Evolutionary conservation across 2,329 filamentous ascomycete genomes (phyloP), one percentile per base, ranked within the genome.

Genomic region (Microcyclospora tardicrescens): DNA sequence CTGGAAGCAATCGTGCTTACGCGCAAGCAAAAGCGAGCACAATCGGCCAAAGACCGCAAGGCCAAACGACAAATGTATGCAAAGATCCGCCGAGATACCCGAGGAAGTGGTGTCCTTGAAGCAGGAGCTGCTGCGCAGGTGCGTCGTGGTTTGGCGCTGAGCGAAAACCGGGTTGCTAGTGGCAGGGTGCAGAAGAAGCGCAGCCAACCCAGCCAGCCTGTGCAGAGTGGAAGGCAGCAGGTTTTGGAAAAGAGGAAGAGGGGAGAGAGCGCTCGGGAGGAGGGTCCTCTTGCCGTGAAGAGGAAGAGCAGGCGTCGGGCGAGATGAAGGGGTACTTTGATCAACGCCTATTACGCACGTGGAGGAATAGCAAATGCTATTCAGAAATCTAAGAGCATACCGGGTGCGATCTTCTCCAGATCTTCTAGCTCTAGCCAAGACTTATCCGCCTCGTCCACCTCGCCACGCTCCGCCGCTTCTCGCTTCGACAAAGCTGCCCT

Each of bases 351-450:
- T 24, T 24, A 24, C 19, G 19, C 4, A 24, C 19, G 8, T 24
- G 19, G 19, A 24, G 19, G 4, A 4, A 24, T 8, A 24, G 19
- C 19, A 24, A 24, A 24, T 4, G 19, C 19, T 8, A 24, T 24
- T 32, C 54, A 94, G 46, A 95, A 82, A 61, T 96, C 89, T 58
- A 95, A 68, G 51, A 93, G 62, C 54, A 95, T 64, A 61, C 93
- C 84, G 39, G 84, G 83, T 11, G 83, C 81, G 51, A 93, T 68
- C 61, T 84, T 91, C 64, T 95, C 87, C 43, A 96, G 57, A 65
- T 95, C 87, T 56, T 93, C 85, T 34, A 93, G 79, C 74, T 87
- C 61, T 48, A 85, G 37, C 51, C 56, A 61, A 13, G 45, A 38
- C 2, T 45, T 51, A 30, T 54, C 50, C 16, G 36, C 35, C 11